These are phyloP conservation scores for Colletotrichum sp. DNA, from an alignment of 2,329 filamentous ascomycete species.

Conservation along the genomic window DNA sequence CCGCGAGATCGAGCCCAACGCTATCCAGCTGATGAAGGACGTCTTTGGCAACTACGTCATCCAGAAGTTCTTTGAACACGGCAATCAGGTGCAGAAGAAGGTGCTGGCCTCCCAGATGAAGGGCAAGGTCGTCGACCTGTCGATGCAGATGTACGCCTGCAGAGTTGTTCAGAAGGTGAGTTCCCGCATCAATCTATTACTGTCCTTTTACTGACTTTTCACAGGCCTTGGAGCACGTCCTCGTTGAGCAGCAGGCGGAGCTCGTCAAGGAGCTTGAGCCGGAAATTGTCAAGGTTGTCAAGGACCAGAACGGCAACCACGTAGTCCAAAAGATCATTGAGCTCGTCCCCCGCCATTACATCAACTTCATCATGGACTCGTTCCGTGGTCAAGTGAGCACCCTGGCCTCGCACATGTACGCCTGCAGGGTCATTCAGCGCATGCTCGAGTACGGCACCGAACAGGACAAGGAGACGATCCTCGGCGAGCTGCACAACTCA, in stretches of 20 bases:
- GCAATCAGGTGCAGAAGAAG: slow-evolving; percentile 92
- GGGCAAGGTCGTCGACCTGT: slow-evolving; percentile 79
- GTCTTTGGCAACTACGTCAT: slow-evolving; percentile 99
- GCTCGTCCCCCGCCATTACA: slow-evolving; percentile 75
- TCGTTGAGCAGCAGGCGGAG: slow-evolving; percentile 88
- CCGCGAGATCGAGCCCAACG: slow-evolving; percentile 83
- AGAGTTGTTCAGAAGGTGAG: slow-evolving; percentile 91
- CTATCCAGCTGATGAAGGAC: slow-evolving; percentile 90
- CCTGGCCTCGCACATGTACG: slow-evolving; percentile 81
- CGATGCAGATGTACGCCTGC: slow-evolving; percentile 90
- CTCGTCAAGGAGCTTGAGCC: slow-evolving; percentile 84
- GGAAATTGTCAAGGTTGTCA: slow-evolving; percentile 78
- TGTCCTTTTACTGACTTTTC: neutral
- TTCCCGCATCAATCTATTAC: neutral
- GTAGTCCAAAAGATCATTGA: slow-evolving; percentile 95
- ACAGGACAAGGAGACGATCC: slow-evolving; percentile 72
- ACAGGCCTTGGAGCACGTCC: slow-evolving; percentile 85
- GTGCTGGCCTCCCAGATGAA: slow-evolving; percentile 86
- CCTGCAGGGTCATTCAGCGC: slow-evolving; percentile 91
- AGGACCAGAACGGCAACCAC: slow-evolving; percentile 92
- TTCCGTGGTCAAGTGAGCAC: slow-evolving; percentile 77
- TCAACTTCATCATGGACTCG: slow-evolving; percentile 84
- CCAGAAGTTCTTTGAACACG: slow-evolving; percentile 96
- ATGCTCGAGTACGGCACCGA: slow-evolving; percentile 85
- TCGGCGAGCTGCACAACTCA: slow-evolving; percentile 79